Evolutionary conservation across 2,329 filamentous ascomycete genomes (phyloP).

Genomic region (Penicillium sp.): DNA sequence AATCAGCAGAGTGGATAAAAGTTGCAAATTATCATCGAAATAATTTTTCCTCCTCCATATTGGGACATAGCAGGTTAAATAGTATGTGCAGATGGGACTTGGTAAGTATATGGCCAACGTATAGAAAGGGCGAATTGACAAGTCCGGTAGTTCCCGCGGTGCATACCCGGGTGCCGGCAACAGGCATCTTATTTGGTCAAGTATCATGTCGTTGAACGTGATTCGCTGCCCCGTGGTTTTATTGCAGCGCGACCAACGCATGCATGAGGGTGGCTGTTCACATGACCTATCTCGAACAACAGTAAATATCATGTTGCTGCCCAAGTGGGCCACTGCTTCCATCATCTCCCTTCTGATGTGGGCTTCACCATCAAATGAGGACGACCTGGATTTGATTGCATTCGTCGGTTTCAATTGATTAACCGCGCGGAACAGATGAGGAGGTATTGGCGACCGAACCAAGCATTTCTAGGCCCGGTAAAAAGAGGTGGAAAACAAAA

Average conservation of each 20-base stretch:
- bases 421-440: not conserved
- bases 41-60: too few relatives aligned
- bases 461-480: not conserved
- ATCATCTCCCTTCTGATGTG: conserved; percentile 1
- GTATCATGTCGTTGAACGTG: not conserved
- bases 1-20: too few relatives aligned
- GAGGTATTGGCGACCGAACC: conserved; percentile 5
- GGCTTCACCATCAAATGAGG: conserved; percentile 2
- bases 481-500: not conserved
- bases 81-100: too few relatives aligned
- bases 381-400: not conserved
- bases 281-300: conserved; percentile 1
- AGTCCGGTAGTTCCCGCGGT: conserved; percentile 1
- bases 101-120: too few relatives aligned
- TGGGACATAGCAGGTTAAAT: too few relatives aligned
- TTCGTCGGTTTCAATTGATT: not conserved
- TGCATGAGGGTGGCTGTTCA: conserved; percentile 1
- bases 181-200: not conserved
- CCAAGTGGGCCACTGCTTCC: not conserved
- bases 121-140: not conserved
- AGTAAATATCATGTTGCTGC: conserved; percentile 7
- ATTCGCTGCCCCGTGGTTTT: not conserved
- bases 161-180: not conserved
- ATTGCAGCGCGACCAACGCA: conserved; percentile 4
- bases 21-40: too few relatives aligned